Evolutionary conservation across 495 filamentous ascomycete species (phyloP).

Genomic region (Cenococcum geophilum): DNA sequence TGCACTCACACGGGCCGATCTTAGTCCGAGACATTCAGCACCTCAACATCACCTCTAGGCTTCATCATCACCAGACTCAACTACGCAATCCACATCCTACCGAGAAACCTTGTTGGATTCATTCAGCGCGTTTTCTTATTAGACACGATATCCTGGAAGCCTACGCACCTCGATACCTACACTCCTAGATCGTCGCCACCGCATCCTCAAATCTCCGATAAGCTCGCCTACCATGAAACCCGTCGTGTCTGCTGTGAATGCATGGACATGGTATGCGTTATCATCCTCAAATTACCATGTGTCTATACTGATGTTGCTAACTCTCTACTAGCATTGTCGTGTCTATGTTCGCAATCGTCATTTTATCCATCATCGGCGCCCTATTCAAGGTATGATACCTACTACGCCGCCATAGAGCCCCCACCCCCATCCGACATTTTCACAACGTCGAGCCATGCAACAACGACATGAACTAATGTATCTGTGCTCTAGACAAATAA

Average conservation of each 20-base stretch:
- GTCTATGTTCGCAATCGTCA: constrained; percentile 80
- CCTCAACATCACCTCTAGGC: not conserved
- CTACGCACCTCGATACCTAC: not conserved
- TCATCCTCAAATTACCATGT: not conserved
- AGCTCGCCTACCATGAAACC: constrained; percentile 70
- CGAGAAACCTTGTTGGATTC: not conserved
- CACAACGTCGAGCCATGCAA: constrained; percentile 2
- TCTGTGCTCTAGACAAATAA: constrained; percentile 51
- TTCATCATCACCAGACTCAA: not conserved
- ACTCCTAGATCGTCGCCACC: not conserved
- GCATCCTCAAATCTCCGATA: constrained; percentile 1
- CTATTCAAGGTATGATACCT: constrained; percentile 59
- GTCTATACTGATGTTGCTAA: not conserved
- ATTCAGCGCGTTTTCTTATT: no score
- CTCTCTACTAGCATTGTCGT: constrained; percentile 63
- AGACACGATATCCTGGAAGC: not conserved
- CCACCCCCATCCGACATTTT: not conserved
- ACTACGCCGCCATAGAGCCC: not conserved
- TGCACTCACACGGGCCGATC: not conserved
- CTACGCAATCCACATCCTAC: not conserved
- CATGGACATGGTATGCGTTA: constrained; percentile 74
- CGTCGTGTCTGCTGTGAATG: constrained; percentile 79
- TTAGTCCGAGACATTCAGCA: not conserved
- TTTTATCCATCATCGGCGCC: constrained; percentile 74
- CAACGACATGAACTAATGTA: constrained; percentile 11